Conservation (phyloP, 331 rosid genomes). For the Pyracantha coccinea region DNA sequence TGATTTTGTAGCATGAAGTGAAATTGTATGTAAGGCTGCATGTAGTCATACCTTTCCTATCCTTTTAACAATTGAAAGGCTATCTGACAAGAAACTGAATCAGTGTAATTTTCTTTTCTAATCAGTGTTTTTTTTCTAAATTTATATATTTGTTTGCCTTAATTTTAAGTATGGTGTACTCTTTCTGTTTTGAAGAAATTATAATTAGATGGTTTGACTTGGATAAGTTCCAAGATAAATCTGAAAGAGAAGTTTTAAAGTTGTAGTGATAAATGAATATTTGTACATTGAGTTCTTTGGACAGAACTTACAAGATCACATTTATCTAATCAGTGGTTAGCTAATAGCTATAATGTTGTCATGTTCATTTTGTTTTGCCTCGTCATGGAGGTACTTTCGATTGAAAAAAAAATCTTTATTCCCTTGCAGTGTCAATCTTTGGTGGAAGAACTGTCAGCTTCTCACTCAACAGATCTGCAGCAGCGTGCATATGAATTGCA, state of each 20-base stretch:
- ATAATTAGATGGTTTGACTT: background rate
- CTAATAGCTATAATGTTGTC: background rate
- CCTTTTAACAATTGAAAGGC: background rate
- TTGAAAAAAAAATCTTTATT: constrained; percentile 11
- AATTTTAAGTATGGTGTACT: background rate
- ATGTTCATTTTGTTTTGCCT: background rate
- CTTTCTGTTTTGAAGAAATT: background rate
- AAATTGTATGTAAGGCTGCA: background rate
- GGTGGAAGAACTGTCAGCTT: constrained; percentile 76
- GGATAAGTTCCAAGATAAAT: background rate
- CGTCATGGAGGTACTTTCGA: background rate
- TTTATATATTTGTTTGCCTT: no score
- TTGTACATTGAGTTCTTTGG: background rate
- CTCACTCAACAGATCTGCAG: constrained; percentile 88
- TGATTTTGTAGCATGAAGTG: background rate
- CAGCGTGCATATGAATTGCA: constrained; percentile 94
- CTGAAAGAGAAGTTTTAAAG: background rate
- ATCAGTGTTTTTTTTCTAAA: background rate
- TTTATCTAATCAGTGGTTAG: background rate
- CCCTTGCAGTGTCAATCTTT: constrained; percentile 65
- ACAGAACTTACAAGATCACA: background rate
- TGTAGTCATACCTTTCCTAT: background rate
- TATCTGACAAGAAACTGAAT: background rate
- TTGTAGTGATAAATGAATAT: background rate
- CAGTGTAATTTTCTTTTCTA: background rate